These are phyloP conservation scores for Coleophoma crateriformis DNA, from an alignment of 2,329 filamentous ascomycete species.

Conservation along the genomic window DNA sequence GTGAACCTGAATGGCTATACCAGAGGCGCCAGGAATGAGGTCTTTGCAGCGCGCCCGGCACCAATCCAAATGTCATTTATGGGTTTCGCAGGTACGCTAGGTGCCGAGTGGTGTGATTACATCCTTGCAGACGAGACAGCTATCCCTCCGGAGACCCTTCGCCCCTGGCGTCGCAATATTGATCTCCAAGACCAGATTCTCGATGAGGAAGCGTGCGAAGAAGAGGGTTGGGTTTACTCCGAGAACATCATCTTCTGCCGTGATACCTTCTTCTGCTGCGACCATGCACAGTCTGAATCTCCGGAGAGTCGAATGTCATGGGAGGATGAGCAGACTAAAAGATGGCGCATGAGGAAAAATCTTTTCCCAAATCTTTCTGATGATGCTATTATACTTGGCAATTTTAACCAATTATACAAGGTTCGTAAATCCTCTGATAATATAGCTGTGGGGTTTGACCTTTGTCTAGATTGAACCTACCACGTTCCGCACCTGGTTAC, in stretches of 20 bases:
- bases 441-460: not conserved
- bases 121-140: slow-evolving; percentile 86
- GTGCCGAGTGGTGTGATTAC: slow-evolving; percentile 98
- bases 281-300: slow-evolving; percentile 86
- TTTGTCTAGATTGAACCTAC: slow-evolving; percentile 80
- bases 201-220: slow-evolving; percentile 54
- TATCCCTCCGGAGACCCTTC: slow-evolving; percentile 74
- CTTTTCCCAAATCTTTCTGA: slow-evolving; percentile 80
- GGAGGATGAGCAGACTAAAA: slow-evolving; percentile 73
- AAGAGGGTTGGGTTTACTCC: slow-evolving; percentile 85
- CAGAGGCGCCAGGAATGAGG: slow-evolving; percentile 90
- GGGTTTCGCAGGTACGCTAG: slow-evolving; percentile 94
- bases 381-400: slow-evolving; percentile 85
- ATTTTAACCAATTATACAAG: slow-evolving; percentile 99
- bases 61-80: slow-evolving; percentile 99
- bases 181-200: slow-evolving; percentile 64
- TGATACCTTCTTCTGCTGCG: slow-evolving; percentile 97
- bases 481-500: slow-evolving; percentile 91
- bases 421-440: slow-evolving; percentile 39
- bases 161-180: slow-evolving; percentile 72
- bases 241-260: slow-evolving; percentile 95
- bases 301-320: slow-evolving; percentile 65
- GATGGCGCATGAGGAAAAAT: slow-evolving; percentile 91
- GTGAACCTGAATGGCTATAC: slow-evolving; percentile 99
- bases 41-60: slow-evolving; percentile 90